A percentile compares a stretch with the other conserved stretches of the same genome.
Evolutionary conservation across 768 basidiomycete genomes (phyloP).

Genomic region (Xerocomus spinulosus): DNA sequence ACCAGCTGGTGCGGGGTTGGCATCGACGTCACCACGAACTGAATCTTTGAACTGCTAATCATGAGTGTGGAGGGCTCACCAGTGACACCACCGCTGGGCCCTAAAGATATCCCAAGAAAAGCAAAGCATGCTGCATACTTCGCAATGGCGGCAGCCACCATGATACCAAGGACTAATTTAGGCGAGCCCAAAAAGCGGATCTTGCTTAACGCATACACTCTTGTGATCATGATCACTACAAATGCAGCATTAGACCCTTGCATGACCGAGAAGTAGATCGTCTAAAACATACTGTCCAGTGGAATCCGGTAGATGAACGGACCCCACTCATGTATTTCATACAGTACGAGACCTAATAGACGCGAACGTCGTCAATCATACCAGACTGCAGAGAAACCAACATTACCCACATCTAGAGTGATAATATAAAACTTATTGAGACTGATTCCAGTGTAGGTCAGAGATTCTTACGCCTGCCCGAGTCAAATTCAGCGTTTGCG

Average conservation of each 20-base stretch:
- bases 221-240: conserved; percentile 20
- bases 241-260: background rate
- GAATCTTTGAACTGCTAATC: no score
- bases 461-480: conserved; percentile 11
- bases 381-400: background rate
- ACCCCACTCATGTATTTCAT: conserved; percentile 13
- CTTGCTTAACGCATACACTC: conserved; percentile 14
- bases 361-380: background rate
- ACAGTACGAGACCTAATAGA: conserved; percentile 13
- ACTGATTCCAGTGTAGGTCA: background rate
- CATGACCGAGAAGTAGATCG: background rate
- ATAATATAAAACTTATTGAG: background rate
- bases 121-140: conserved; percentile 3
- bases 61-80: conserved; percentile 2
- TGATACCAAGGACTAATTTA: conserved; percentile 5
- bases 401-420: conserved; percentile 9
- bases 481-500: background rate
- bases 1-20: no score
- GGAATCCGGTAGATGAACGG: conserved; percentile 12
- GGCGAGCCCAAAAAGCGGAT: background rate
- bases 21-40: no score
- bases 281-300: conserved; percentile 15
- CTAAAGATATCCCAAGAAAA: conserved; percentile 9
- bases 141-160: conserved; percentile 6
- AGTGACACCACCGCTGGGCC: conserved; percentile 5